These are phyloP conservation scores for Saccharomycopsis olivae DNA, from an alignment of 805 yeast species.

Conservation along the genomic window DNA sequence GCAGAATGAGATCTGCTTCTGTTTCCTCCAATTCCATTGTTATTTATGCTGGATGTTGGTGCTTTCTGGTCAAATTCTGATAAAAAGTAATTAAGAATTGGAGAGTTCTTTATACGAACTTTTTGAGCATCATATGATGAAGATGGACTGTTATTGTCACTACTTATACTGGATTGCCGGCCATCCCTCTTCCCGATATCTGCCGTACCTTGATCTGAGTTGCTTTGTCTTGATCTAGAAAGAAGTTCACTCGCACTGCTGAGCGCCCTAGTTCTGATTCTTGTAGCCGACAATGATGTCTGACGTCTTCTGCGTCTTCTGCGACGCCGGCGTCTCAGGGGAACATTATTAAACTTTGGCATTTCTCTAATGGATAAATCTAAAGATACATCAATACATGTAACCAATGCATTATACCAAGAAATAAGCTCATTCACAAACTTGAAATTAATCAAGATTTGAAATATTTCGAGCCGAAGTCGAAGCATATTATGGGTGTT, in stretches of 20 bases:
- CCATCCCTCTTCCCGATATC: too few species aligned
- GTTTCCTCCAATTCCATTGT: too few species aligned
- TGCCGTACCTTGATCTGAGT: neutral
- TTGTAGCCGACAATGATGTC: neutral
- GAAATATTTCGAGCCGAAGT: constrained; percentile 15
- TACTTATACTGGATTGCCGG: neutral
- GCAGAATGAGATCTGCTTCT: too few species aligned
- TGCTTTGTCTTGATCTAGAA: constrained; percentile 9
- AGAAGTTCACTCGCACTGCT: constrained; percentile 12
- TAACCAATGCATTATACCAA: constrained; percentile 47
- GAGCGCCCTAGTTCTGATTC: constrained; percentile 3
- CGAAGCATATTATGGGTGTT: constrained; percentile 9
- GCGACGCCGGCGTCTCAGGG: constrained; percentile 61
- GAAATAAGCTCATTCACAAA: constrained; percentile 12
- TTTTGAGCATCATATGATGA: neutral
- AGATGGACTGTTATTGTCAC: neutral
- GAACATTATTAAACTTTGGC: constrained; percentile 70
- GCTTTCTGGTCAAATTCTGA: constrained; percentile 18
- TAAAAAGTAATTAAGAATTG: constrained; percentile 15
- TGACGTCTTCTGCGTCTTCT: constrained; percentile 62
- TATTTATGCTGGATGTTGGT: too few species aligned
- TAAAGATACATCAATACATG: constrained; percentile 71
- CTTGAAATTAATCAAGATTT: constrained; percentile 15
- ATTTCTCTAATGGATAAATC: constrained; percentile 63
- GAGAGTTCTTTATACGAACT: constrained; percentile 9